Evolutionary conservation across 2,329 filamentous ascomycete genomes (phyloP), one percentile per base, ranked within the genome.

Genomic region (Myriosclerotinia duriaeana): DNA sequence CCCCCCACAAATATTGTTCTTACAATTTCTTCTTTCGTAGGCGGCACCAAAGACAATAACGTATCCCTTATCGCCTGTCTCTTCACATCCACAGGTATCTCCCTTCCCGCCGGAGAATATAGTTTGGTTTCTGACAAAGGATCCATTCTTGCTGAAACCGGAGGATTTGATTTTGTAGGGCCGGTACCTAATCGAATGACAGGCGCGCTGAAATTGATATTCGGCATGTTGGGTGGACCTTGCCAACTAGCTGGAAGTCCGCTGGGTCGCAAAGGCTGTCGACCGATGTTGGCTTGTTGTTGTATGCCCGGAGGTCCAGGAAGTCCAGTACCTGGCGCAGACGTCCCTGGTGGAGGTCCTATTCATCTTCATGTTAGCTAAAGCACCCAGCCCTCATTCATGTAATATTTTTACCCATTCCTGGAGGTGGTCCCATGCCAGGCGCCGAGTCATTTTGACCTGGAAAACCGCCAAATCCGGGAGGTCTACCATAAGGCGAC

Each of bases 131-230:
- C 78, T 12, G 76, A 74, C 67, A 78, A 72, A 20, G 78, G 78
- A 61, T 78, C 76, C 50, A 78, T 66, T 22, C 77, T 78, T 63
- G 78, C 77, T 69, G 79, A 75, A 22, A 70, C 60, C 2, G 74
- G 73, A 30, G 73, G 72, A n/a, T 78, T 76, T 36, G 88, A 82
- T 75, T 92, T 92, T n/a, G 85, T 79, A 3, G 87, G 85, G 5
- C 89, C 85, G 1, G 93, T 94, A 53, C 94, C 95, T 55, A 99
- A 85, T 65, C 95, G 91, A 76, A 99, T 98, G 68, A 98, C 93
- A 66, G 94, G 93, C 46, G 95, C 95, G 75, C 91, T 96, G 82
- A 98, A 97, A 81, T 99, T 97, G 82, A 99, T 97, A 78, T 96
- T 96, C 62, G 94, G 93, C 85, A 97, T 91, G 76, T 95, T 97